These are phyloP conservation scores for Symmetrospora coprosmae DNA, from an alignment of 768 basidiomycete genomes.

Conservation along the genomic window DNA sequence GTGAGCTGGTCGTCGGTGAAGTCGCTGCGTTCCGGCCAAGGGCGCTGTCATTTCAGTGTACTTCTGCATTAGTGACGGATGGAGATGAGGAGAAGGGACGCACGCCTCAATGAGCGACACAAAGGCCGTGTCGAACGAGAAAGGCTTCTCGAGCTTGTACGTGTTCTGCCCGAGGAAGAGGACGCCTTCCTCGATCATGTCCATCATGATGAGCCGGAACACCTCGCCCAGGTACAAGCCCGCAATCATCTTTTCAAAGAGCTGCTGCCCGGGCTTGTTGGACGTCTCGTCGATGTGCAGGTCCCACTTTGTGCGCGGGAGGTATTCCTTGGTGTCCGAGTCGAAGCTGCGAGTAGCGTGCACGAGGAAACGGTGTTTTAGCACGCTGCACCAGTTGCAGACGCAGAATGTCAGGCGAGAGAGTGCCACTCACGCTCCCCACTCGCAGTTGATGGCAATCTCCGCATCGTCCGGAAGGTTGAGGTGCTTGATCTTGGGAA, in stretches of 20 bases:
- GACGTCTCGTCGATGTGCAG: slow-evolving; percentile 77
- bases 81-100: slow-evolving; percentile 15
- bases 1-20: slow-evolving; percentile 91
- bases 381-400: not conserved
- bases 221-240: slow-evolving; percentile 61
- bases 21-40: slow-evolving; percentile 63
- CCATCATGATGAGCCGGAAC: slow-evolving; percentile 80
- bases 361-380: slow-evolving; percentile 46
- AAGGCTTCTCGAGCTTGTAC: slow-evolving; percentile 83
- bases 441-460: slow-evolving; percentile 97
- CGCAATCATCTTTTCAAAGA: slow-evolving; percentile 49
- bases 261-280: slow-evolving; percentile 92
- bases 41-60: no score
- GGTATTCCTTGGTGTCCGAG: slow-evolving; percentile 76
- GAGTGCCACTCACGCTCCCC: slow-evolving; percentile 40
- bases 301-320: slow-evolving; percentile 92
- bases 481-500: slow-evolving; percentile 68
- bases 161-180: slow-evolving; percentile 97
- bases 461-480: slow-evolving; percentile 37
- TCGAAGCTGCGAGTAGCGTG: no score
- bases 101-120: slow-evolving; percentile 91
- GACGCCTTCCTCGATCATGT: slow-evolving; percentile 66
- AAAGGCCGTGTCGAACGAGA: slow-evolving; percentile 90
- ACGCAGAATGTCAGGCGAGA: not conserved
- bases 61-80: not conserved